phyloP scores from a whole-genome alignment of 768 basidiomycete species.

The Chalciporus chontae region DNA sequence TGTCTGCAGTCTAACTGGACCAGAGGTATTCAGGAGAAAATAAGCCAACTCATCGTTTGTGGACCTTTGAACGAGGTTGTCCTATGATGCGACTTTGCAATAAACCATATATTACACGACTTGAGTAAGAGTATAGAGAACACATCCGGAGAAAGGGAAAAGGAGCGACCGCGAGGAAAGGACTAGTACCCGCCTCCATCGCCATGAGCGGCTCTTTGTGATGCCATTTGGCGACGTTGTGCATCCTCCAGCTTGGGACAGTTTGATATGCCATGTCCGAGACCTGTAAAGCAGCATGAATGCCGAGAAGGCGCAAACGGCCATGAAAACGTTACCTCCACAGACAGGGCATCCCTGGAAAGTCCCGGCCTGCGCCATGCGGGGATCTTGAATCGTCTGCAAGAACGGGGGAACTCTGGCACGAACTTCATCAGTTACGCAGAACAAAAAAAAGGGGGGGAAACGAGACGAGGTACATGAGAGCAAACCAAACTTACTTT shows the following conservation, averaged over 20 bases:
- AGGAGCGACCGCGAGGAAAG: neutral
- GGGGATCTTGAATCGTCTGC: slow-evolving; percentile 84
- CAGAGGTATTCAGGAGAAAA: too few species aligned
- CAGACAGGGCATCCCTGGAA: slow-evolving; percentile 93
- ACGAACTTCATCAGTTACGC: neutral
- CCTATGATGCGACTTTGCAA: too few species aligned
- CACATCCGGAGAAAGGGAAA: neutral
- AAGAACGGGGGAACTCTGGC: slow-evolving; percentile 93
- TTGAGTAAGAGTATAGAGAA: neutral
- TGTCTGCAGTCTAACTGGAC: too few species aligned
- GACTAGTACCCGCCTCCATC: slow-evolving; percentile 45
- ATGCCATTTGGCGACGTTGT: slow-evolving; percentile 86
- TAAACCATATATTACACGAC: neutral
- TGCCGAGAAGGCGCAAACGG: neutral
- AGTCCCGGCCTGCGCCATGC: slow-evolving; percentile 70
- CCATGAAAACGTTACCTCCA: slow-evolving; percentile 58
- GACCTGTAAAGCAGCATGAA: slow-evolving; percentile 43
- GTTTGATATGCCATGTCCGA: slow-evolving; percentile 91
- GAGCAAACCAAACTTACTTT: slow-evolving; percentile 59
- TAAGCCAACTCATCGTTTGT: too few species aligned
- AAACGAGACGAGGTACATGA: too few species aligned
- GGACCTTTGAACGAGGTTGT: too few species aligned
- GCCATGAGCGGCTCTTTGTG: slow-evolving; percentile 67
- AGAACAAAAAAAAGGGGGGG: neutral
- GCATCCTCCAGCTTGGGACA: slow-evolving; percentile 97